phyloP scores from a whole-genome alignment of 305 asterid genomes.

The Plantago coronopus region DNA sequence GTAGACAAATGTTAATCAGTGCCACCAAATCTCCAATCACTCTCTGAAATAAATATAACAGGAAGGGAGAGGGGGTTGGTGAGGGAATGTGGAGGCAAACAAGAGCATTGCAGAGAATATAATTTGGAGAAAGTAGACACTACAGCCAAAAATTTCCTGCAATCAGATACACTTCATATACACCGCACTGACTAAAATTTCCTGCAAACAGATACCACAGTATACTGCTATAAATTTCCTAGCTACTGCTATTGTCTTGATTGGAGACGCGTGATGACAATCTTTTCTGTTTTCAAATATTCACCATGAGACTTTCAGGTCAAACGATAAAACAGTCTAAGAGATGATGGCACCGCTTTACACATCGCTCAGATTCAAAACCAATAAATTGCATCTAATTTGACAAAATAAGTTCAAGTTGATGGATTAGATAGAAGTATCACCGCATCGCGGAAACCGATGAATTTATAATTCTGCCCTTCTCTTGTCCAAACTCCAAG shows the following conservation, averaged over 20 bases:
- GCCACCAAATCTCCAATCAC: not conserved
- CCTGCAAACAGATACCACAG: not conserved
- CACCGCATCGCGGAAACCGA: constrained; percentile 95
- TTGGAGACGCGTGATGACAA: not conserved
- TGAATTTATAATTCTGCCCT: constrained; percentile 82
- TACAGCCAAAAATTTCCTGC: no score
- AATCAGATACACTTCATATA: no score
- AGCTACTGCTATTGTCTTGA: not conserved
- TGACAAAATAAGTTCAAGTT: not conserved
- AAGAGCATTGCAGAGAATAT: no score
- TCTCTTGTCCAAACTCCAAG: constrained; percentile 88
- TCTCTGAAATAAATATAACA: not conserved
- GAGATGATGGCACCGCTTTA: not conserved
- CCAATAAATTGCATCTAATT: not conserved
- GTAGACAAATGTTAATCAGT: not conserved
- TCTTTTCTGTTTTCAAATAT: not conserved
- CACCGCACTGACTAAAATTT: not conserved
- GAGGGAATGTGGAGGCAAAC: no score
- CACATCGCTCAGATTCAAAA: not conserved
- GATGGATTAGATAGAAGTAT: not conserved
- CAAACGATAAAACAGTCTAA: not conserved
- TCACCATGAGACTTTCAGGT: not conserved
- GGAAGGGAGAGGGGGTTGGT: not conserved
- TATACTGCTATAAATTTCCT: not conserved
- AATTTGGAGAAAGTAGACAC: no score